Evolutionary conservation across 1,284 basidiomycete genomes (phyloP), one percentile per base, ranked within the genome.

Genomic region (Cronartium ribicola): DNA sequence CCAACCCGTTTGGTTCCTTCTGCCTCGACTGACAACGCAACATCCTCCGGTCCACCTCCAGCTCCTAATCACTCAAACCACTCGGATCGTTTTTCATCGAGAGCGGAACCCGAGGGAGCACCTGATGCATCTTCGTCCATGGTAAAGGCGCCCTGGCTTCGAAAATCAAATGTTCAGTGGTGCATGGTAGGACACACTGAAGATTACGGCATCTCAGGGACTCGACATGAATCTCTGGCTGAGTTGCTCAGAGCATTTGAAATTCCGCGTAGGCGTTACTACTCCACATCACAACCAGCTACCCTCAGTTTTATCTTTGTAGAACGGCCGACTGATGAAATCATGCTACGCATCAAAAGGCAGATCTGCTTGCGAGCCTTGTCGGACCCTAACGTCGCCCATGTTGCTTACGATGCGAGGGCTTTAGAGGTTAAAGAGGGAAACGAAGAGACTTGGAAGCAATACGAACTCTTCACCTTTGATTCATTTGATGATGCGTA

Each of bases 141-240:
- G 29, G 43, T 22, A 39, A 44, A 10, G 39, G 57, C 67, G 13
- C 67, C 67, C 17, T 69, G 67, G 67, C 59, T 39, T 44, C 36
- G 39, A 48, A 39, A 10, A 8, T 22, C 22, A 37, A 37, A 48
- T 8, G 59, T 69, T 37, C 67, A 46, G 62, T 69, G 67, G 67
- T 69, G 67, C 10, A 29, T 69, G 40, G 57, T 69, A 13, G 40
- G 37, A 2, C 57, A 69, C n/a, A 17, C 29, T 11, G 39, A 69
- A 5, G 57, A 61, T 60, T 62, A 69, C 62, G 67, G 59, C 14
- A 69, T 69, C 11, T 43, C 57, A 36, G 67, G 67, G 8, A 69
- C 67, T 40, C 57, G 59, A 22, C 61, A 44, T 62, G 22, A 44
- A 36, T 69, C 67, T 3, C 36, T 69, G 7, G 20, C 41, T 4